These are phyloP conservation scores for Solanum hybrid DNA, from an alignment of 305 asterid species.

Conservation along the genomic window DNA sequence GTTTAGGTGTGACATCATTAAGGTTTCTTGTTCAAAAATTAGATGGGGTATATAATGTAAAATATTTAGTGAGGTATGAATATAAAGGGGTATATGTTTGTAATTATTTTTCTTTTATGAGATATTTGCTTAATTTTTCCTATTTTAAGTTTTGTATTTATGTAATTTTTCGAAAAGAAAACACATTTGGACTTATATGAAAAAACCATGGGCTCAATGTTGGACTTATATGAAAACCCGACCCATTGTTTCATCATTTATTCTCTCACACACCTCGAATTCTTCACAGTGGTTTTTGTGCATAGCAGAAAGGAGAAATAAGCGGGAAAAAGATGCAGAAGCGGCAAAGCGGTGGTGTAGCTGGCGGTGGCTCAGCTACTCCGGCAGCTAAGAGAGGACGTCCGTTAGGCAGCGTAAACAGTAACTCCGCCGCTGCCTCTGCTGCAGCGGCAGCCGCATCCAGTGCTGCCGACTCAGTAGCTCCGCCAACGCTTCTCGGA, in stretches of 20 bases:
- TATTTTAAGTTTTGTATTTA: too few relatives aligned
- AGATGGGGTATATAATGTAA: too few relatives aligned
- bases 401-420: slow-evolving; percentile 68
- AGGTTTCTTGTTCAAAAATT: too few relatives aligned
- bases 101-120: not conserved
- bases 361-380: slow-evolving; percentile 51
- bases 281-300: not conserved
- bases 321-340: slow-evolving; percentile 48
- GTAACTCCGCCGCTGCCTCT: slow-evolving; percentile 31
- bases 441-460: slow-evolving; percentile 23
- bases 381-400: slow-evolving; percentile 91
- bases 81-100: too few relatives aligned
- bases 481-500: slow-evolving; percentile 72
- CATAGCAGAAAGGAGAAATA: not conserved
- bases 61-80: not conserved
- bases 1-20: too few relatives aligned
- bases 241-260: not conserved
- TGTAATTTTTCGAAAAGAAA: not conserved
- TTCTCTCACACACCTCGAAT: not conserved
- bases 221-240: not conserved
- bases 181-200: not conserved
- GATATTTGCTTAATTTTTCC: not conserved
- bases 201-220: not conserved
- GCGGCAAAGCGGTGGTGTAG: slow-evolving; percentile 46
- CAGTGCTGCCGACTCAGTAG: slow-evolving; percentile 45